Percentiles rank a stretch among this genome's conserved stretches.
Conservation (phyloP, 345 rosid genomes). For the Microthlaspi erraticum region DNA sequence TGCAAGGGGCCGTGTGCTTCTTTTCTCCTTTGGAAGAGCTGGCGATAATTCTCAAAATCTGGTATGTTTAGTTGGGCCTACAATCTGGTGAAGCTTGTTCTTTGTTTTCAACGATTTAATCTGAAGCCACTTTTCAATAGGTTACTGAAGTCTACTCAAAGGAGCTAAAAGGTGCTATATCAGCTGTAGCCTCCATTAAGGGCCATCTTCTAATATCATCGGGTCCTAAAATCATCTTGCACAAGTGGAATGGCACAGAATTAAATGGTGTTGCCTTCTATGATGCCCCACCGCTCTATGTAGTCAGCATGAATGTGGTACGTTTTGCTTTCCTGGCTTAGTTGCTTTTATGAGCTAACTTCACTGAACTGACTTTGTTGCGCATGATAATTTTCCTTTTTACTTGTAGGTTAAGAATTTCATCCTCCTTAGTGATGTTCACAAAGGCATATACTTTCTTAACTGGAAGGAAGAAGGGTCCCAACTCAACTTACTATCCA, state of each 20-base stretch:
- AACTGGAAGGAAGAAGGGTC: constrained; percentile 99
- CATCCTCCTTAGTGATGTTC: constrained; percentile 80
- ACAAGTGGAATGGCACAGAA: constrained; percentile 91
- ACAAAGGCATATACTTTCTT: constrained; percentile 92
- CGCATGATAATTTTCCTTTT: constrained; percentile 26
- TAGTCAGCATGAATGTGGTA: constrained; percentile 95
- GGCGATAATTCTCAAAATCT: constrained; percentile 65
- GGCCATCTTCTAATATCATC: constrained; percentile 94
- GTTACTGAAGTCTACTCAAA: constrained; percentile 92
- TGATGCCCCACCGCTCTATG: constrained; percentile 94
- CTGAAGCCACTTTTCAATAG: constrained; percentile 47
- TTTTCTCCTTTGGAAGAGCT: constrained; percentile 73
- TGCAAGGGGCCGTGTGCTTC: constrained; percentile 92
- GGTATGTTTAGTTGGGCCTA: constrained; percentile 49
- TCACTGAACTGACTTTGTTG: constrained; percentile 27
- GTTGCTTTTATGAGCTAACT: constrained; percentile 20
- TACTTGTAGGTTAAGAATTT: constrained; percentile 87
- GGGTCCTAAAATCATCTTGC: constrained; percentile 94
- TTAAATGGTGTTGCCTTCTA: constrained; percentile 88
- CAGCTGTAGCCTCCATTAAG: constrained; percentile 98
- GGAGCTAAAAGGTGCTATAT: constrained; percentile 96
- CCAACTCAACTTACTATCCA: constrained; percentile 89
- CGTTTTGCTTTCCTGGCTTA: constrained; percentile 43
- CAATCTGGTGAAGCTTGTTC: constrained; percentile 11
- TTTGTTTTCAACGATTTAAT: constrained; percentile 13